Base-by-base conservation (phyloP, 2,329 filamentous ascomycete species). In the Penicillium sp. region DNA sequence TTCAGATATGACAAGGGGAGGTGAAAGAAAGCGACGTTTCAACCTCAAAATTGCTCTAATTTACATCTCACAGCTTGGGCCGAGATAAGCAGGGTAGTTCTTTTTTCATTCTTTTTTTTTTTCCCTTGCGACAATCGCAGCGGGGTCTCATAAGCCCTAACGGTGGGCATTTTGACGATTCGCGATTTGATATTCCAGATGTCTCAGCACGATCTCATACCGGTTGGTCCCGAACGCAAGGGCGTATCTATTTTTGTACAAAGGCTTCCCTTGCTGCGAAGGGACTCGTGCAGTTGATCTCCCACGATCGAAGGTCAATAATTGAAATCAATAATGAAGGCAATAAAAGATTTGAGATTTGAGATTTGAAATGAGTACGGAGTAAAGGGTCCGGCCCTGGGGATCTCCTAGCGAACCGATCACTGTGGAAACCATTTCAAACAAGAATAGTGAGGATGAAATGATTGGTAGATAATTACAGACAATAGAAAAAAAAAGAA, bases 181-280 rank as follows among this genome's bases (percentile, higher is more conserved):
- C 7, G 4, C 25, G 23, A 40, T 40, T 45, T 15, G 27, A 23
- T 10, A 47, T 47, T 47, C 2, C 19, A 23, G 8, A 25, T 37
- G 21, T 19, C 25, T 35, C n/a, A 42, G 13, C 38, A 53, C 40
- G 50, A 46, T 45, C 29, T 46, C 40, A 25, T 27, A 43, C 50
- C 27, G 25, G 49, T 17, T 41, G 17, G 7, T n/a, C 6, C 31
- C 21, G 38, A 53, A 50, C 9, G 47, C 33, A 56, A 56, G 48
- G 54, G 47, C 17, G 37, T 9, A 15, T 50, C 52, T 51, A 56
- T 56, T 50, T 45, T 51, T 29, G 47, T 42, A 25, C 12, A 15
- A 31, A 1, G 15, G 27, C 21, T 45, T n/a, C 50, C 58, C 58
- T 62, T 62, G 45, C 53, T 37, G 37, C 37, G n/a, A 50, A 52